Conservation (phyloP, 2,329 filamentous ascomycete species). For the Hypoxylon sp. region DNA sequence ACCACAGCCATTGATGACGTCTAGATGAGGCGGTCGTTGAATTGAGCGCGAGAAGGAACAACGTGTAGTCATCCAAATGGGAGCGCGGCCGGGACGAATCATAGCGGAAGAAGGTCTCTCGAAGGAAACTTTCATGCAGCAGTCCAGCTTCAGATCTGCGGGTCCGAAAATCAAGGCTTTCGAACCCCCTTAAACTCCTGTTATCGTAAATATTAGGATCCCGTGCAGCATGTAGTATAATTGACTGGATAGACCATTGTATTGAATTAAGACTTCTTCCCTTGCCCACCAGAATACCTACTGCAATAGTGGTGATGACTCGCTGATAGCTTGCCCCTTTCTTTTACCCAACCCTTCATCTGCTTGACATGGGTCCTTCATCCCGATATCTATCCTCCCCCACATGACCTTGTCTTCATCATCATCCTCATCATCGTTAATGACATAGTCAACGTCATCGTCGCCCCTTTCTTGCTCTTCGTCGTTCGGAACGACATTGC, state of each 20-base stretch:
- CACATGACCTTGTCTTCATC: neutral
- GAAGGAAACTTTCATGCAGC: neutral
- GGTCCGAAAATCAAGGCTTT: no score
- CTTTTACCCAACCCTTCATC: neutral
- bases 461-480: neutral
- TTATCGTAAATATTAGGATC: no score
- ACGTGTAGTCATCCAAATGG: neutral
- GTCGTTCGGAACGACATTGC: neutral
- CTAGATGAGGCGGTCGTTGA: neutral
- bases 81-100: neutral
- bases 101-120: neutral
- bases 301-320: no score
- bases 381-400: neutral
- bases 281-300: no score
- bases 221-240: neutral
- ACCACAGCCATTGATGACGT: neutral
- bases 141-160: neutral
- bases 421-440: neutral
- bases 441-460: no score
- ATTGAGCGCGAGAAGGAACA: neutral
- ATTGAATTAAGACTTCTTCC: no score
- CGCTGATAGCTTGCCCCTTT: neutral
- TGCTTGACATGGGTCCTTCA: no score
- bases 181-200: no score
- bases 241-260: neutral